phyloP scores from a whole-genome alignment of 2,329 filamentous ascomycete genomes.

The Penicillium aurantiogriseum region DNA sequence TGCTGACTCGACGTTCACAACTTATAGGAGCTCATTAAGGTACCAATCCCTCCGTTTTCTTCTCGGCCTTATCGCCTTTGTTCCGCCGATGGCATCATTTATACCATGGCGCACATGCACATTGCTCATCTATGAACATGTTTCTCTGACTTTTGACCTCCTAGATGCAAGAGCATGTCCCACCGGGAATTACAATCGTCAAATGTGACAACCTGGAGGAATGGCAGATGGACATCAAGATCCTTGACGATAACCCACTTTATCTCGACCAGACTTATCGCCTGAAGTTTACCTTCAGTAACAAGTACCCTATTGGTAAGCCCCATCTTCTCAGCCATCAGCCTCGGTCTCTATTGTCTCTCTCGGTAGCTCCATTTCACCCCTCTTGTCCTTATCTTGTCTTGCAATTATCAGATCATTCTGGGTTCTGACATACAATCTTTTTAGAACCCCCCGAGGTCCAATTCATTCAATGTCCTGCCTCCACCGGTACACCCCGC shows the following conservation, averaged over 20 bases:
- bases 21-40: constrained; percentile 55
- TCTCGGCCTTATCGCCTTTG: background rate
- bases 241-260: constrained; percentile 85
- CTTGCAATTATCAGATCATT: background rate
- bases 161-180: constrained; percentile 58
- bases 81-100: background rate
- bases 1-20: constrained; percentile 23
- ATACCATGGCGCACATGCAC: background rate
- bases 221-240: constrained; percentile 89
- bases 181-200: constrained; percentile 73
- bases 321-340: constrained; percentile 4
- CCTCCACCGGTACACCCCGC: constrained; percentile 42
- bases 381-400: background rate
- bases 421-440: background rate
- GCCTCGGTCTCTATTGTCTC: background rate
- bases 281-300: constrained; percentile 81
- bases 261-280: constrained; percentile 79
- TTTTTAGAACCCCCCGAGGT: constrained; percentile 85
- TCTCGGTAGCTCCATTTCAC: background rate
- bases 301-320: constrained; percentile 84
- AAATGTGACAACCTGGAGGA: constrained; percentile 79
- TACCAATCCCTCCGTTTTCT: constrained; percentile 29
- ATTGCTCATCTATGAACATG: background rate
- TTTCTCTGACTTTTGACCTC: background rate
- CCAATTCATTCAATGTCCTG: constrained; percentile 68